phyloP scores from a whole-genome alignment of 83 land plant genomes.

The Isoetes engelmannii region DNA sequence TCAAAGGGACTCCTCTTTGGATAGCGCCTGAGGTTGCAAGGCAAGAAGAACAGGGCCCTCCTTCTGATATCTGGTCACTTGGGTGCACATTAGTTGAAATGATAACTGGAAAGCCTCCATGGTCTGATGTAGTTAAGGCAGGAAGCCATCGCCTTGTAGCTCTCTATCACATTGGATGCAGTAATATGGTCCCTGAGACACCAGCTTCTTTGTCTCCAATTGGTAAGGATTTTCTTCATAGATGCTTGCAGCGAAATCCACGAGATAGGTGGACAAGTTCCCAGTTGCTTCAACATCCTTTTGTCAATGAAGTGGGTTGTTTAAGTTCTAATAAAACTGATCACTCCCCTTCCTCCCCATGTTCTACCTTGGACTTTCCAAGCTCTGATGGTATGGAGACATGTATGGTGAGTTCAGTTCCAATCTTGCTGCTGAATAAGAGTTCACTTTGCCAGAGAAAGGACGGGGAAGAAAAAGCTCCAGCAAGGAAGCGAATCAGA shows the following conservation, averaged over 20 bases:
- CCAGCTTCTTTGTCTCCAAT: constrained; percentile 16
- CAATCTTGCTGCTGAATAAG: constrained; percentile 10
- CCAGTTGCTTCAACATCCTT: constrained; percentile 24
- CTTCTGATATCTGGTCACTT: constrained; percentile 19
- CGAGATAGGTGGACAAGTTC: constrained; percentile 19
- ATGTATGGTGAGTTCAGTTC: constrained; percentile 12
- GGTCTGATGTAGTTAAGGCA: not conserved
- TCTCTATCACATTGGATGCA: constrained; percentile 30
- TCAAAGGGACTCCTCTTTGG: constrained; percentile 22
- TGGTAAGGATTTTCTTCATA: constrained; percentile 25
- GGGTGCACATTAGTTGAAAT: constrained; percentile 25
- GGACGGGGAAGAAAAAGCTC: constrained; percentile 7
- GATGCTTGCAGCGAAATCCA: constrained; percentile 25
- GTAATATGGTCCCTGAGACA: constrained; percentile 18
- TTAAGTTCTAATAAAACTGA: not conserved
- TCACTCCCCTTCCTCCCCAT: constrained; percentile 10
- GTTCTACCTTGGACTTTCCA: constrained; percentile 9
- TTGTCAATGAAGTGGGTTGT: constrained; percentile 12
- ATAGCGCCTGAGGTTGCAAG: constrained; percentile 23
- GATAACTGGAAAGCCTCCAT: constrained; percentile 16
- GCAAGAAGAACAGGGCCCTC: constrained; percentile 10
- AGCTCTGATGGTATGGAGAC: not conserved
- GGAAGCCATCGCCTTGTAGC: constrained; percentile 16
- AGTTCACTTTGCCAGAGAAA: not conserved
- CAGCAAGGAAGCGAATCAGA: not conserved